These are phyloP conservation scores for Hymenoscyphus fraxineus DNA, from an alignment of 2,329 filamentous ascomycete species.

Conservation along the genomic window DNA sequence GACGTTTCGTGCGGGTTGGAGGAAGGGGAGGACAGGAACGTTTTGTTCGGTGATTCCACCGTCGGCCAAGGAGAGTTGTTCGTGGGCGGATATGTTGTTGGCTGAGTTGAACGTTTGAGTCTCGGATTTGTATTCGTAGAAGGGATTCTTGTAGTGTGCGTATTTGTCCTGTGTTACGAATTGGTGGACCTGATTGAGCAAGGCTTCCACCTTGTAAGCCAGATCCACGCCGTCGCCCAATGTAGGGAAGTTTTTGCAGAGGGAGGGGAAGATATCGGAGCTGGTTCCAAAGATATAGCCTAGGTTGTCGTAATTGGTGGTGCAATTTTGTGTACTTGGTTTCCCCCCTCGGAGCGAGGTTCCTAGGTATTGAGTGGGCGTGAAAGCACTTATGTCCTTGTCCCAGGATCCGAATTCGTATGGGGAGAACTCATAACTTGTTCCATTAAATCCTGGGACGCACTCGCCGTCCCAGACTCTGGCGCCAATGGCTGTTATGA, in stretches of 20 bases:
- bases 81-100: constrained; percentile 37
- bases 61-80: constrained; percentile 41
- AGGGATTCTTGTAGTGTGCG: constrained; percentile 59
- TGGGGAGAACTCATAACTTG: constrained; percentile 62
- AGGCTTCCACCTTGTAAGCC: constrained; percentile 26
- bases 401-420: constrained; percentile 66
- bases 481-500: constrained; percentile 41
- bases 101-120: constrained; percentile 36
- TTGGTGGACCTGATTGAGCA: constrained; percentile 34
- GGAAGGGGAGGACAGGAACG: constrained; percentile 46
- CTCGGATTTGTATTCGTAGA: constrained; percentile 43
- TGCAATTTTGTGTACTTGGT: constrained; percentile 37
- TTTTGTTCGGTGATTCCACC: constrained; percentile 45
- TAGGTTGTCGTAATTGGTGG: constrained; percentile 46
- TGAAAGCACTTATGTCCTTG: constrained; percentile 55
- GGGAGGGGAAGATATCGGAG: constrained; percentile 39
- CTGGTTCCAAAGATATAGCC: constrained; percentile 45
- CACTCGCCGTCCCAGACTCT: constrained; percentile 39
- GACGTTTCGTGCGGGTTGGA: constrained; percentile 47
- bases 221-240: constrained; percentile 19
- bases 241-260: constrained; percentile 16
- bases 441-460: constrained; percentile 45
- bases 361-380: constrained; percentile 55
- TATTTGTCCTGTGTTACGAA: constrained; percentile 32
- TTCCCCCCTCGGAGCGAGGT: constrained; percentile 52